Percentiles rank a stretch among this genome's conserved stretches.
These are phyloP conservation scores for Fusarium sterilihyphosum DNA, from an alignment of 2,329 filamentous ascomycete genomes.

Conservation along the genomic window DNA sequence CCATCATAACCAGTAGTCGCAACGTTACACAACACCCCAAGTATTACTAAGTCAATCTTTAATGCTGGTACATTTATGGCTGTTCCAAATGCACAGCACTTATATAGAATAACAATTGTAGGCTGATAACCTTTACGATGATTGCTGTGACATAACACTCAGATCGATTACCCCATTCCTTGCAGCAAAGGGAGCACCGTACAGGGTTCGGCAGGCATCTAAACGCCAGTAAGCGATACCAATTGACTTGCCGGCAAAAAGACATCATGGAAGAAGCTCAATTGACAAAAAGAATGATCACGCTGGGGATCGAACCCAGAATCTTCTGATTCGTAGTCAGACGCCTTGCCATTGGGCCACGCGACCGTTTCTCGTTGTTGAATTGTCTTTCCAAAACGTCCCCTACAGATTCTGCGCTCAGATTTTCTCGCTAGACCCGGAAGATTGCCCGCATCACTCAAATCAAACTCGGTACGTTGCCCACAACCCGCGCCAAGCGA, in stretches of 20 bases:
- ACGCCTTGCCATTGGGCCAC: conserved; percentile 42
- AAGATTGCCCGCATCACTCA: neutral
- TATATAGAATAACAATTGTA: neutral
- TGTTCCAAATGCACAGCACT: neutral
- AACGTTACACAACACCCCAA: neutral
- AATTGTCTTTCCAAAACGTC: fast-evolving
- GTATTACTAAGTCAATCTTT: neutral
- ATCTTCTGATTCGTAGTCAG: conserved; percentile 46
- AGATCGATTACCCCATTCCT: neutral
- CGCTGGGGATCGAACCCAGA: conserved; percentile 43
- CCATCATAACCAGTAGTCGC: fast-evolving
- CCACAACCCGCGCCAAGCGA: neutral
- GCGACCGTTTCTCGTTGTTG: conserved; percentile 16
- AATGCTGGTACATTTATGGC: neutral
- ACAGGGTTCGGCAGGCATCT: neutral
- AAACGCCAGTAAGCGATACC: neutral
- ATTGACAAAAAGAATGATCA: conserved; percentile 23
- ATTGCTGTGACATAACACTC: fast-evolving
- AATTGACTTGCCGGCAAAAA: neutral
- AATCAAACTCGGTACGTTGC: neutral
- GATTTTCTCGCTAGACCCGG: neutral
- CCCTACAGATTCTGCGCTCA: neutral
- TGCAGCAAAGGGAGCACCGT: neutral
- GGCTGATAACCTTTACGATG: neutral
- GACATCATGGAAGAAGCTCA: fast-evolving